A percentile compares a stretch with the other conserved stretches of the same genome.
These are phyloP conservation scores for Sphagnum fallax DNA, from an alignment of 228 moss, liverwort and hornwort genomes.

Conservation along the genomic window DNA sequence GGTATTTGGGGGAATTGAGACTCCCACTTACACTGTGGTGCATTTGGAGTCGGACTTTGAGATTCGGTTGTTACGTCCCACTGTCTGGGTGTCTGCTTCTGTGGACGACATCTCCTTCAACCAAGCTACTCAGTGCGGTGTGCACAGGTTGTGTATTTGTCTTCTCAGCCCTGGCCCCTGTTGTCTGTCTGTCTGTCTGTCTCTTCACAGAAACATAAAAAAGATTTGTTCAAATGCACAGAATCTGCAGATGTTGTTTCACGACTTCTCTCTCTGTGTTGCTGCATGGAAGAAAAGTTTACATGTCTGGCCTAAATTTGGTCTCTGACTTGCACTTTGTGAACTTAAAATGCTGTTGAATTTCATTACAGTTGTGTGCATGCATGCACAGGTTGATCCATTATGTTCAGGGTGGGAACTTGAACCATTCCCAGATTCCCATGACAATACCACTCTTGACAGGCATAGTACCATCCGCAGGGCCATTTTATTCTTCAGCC, in stretches of 20 bases:
- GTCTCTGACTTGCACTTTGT: too few species aligned
- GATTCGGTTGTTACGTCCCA: slow-evolving; percentile 59
- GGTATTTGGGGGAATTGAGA: slow-evolving; percentile 29
- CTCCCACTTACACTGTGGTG: slow-evolving; percentile 60
- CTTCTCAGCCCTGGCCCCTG: neutral
- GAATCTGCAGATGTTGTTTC: too few species aligned
- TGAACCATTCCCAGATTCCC: slow-evolving; percentile 67
- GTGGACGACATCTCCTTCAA: slow-evolving; percentile 76
- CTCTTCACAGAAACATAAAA: too few species aligned
- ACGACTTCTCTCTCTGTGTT: too few species aligned
- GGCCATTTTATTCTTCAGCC: slow-evolving; percentile 90
- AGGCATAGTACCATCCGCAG: slow-evolving; percentile 89
- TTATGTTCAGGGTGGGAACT: slow-evolving; percentile 82
- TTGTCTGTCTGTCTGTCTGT: too few species aligned
- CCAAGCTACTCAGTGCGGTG: slow-evolving; percentile 72
- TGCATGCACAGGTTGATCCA: slow-evolving; percentile 58
- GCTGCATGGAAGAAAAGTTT: too few species aligned
- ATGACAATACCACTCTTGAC: slow-evolving; percentile 89
- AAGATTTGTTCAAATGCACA: too few species aligned
- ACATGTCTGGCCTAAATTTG: too few species aligned
- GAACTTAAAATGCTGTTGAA: too few species aligned
- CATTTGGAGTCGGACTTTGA: slow-evolving; percentile 55
- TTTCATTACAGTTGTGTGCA: too few species aligned
- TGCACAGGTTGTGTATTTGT: slow-evolving; percentile 60
- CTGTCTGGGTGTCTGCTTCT: slow-evolving; percentile 66